A percentile compares a stretch with the other conserved stretches of the same genome.
phyloP scores from a whole-genome alignment of 2,329 filamentous ascomycete genomes.

The Talaromyces rugulosus region DNA sequence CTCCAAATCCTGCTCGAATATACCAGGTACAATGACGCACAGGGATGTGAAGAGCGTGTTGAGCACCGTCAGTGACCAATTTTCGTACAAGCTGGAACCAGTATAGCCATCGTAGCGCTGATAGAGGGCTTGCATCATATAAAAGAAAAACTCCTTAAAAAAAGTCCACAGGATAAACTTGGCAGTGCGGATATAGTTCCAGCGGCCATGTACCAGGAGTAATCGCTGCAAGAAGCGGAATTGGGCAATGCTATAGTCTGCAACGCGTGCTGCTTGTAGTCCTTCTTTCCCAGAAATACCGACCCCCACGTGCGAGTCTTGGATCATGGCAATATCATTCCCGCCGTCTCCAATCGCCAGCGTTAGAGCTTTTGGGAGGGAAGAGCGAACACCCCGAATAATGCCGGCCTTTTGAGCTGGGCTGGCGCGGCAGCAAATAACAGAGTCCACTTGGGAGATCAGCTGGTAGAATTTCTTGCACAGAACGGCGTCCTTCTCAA shows the following conservation, averaged over 20 bases:
- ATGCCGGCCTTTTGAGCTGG: conserved; percentile 73
- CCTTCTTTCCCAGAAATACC: conserved; percentile 79
- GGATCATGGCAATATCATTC: conserved; percentile 85
- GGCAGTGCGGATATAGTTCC: conserved; percentile 68
- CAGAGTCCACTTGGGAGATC: conserved; percentile 66
- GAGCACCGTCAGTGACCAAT: conserved; percentile 74
- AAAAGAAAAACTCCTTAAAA: conserved; percentile 73
- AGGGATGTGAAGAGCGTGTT: conserved; percentile 85
- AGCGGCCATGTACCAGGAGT: conserved; percentile 69
- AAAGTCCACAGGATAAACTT: conserved; percentile 77
- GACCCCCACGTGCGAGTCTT: conserved; percentile 75
- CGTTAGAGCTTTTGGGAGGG: conserved; percentile 66
- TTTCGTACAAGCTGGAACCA: conserved; percentile 73
- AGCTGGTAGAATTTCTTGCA: conserved; percentile 67
- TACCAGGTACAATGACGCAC: conserved; percentile 71
- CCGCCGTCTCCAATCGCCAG: conserved; percentile 78
- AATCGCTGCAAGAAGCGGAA: conserved; percentile 73
- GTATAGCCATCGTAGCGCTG: conserved; percentile 72
- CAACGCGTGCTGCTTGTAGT: conserved; percentile 70
- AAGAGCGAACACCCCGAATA: conserved; percentile 65
- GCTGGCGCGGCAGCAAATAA: conserved; percentile 76
- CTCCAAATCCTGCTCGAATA: conserved; percentile 70
- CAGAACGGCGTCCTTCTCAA: conserved; percentile 52
- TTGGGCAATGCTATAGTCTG: conserved; percentile 76
- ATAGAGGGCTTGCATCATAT: conserved; percentile 69